Percentiles rank a stretch among this genome's conserved stretches.
Evolutionary conservation across 2,329 filamentous ascomycete species (phyloP).

Genomic region (Cryphonectria japonica): DNA sequence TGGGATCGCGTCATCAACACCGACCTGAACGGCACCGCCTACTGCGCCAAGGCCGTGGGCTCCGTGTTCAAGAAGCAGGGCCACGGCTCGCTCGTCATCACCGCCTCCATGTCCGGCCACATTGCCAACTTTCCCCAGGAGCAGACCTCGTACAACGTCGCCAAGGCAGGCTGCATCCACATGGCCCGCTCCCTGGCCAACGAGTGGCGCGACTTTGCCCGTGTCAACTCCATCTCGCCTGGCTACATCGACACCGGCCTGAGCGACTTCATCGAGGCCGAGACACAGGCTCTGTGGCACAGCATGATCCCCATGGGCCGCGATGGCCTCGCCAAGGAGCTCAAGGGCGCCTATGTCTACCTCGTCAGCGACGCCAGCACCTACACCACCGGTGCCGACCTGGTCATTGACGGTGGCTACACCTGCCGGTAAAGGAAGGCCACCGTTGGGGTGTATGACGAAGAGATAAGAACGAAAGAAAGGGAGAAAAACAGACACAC

Average conservation of each 20-base stretch:
- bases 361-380: conserved; percentile 74
- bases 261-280: conserved; percentile 62
- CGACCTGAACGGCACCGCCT: conserved; percentile 74
- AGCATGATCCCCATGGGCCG: conserved; percentile 76
- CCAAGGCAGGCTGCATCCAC: conserved; percentile 68
- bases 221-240: conserved; percentile 59
- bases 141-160: conserved; percentile 74
- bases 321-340: conserved; percentile 68
- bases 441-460: neutral
- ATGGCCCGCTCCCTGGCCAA: conserved; percentile 57
- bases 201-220: conserved; percentile 64
- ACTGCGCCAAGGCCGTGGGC: conserved; percentile 77
- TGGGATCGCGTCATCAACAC: conserved; percentile 80
- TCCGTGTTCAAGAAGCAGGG: conserved; percentile 30
- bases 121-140: conserved; percentile 78
- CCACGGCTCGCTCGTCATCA: conserved; percentile 74
- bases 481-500: neutral
- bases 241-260: conserved; percentile 70
- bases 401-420: conserved; percentile 75
- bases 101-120: conserved; percentile 77
- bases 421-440: conserved; percentile 44
- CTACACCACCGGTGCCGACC: conserved; percentile 74
- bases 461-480: neutral
- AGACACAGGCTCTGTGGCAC: conserved; percentile 73
- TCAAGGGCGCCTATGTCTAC: conserved; percentile 78